Evolutionary conservation across 192 early-diverging fungal species (phyloP), one percentile per base, ranked within the genome.

Genomic region (Coemansia sp.): DNA sequence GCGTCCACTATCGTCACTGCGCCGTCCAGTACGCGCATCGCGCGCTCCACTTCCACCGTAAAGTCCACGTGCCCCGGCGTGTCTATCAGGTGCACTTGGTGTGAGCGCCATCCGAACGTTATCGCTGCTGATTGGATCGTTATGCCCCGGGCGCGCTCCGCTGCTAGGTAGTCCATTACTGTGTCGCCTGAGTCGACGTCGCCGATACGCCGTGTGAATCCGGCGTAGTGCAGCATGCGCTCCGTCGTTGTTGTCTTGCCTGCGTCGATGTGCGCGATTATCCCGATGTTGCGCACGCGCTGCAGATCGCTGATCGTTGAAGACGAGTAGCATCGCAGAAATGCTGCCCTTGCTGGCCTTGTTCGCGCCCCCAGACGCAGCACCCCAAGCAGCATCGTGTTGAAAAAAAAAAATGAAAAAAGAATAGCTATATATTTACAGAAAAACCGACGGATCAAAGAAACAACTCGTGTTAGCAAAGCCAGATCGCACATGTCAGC

Each of bases 221-320:
- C 94, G 4, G 93, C 90, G 78, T 96, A 96, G 67, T 90, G 91
- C 8, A 98, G 85, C 91, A 98, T 96, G 8, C 95, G 88, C 64
- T 98, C 95, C n/a, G 94, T 95, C 0, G 93, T 95, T 1, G 95
- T 98, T 18, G 95, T 98, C 70, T 93, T 93, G 30, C 93, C 96
- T 3, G 95, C 95, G 69, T 98, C 95, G 57, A 98, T 95, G 63
- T 98, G 95, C 3, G 95, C 95, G 58, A 96, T 93, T 44, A 96
- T 96, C 12, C 93, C 95, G 59, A 98, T 86, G 58, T 96, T 98
- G 57, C 95, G 81, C 37, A 89, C 78, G 19, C 34, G 38, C 1
- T 62, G 53, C 46, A 58, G 47, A n/a, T n/a, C n/a, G n/a, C n/a
- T n/a, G n/a, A n/a, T n/a, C n/a, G n/a, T n/a, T n/a, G n/a, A n/a